A percentile compares a stretch with the other conserved stretches of the same genome.
Evolutionary conservation across 208 protist genomes (phyloP).

Genomic region (Entamoeba moshkovskii): DNA sequence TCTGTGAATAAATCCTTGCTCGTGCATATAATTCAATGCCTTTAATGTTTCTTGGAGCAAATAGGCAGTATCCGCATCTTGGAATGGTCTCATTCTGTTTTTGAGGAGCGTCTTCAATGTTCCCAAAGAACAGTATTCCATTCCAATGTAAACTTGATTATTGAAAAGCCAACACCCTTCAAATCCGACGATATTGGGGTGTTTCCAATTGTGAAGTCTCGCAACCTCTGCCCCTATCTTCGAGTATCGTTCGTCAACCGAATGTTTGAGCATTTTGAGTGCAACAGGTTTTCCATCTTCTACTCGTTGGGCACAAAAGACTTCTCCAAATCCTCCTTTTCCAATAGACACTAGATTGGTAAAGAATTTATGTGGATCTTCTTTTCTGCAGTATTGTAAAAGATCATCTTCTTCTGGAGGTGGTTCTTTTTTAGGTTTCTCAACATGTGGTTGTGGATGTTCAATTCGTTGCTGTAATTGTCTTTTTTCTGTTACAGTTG

Average conservation of each 20-base stretch:
- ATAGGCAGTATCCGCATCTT: not conserved
- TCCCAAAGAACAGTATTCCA: not conserved
- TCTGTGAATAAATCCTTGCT: conserved; percentile 15
- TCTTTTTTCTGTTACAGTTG: not conserved
- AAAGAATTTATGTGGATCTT: not conserved
- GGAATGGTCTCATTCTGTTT: not conserved
- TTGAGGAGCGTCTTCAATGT: not conserved
- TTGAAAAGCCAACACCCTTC: not conserved
- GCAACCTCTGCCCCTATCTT: not conserved
- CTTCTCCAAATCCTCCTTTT: conserved; percentile 1
- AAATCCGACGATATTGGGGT: not conserved
- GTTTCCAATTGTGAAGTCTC: not conserved
- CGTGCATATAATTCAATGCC: not conserved
- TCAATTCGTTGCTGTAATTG: not conserved
- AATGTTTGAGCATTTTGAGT: not conserved
- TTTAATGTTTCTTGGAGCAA: conserved; percentile 12
- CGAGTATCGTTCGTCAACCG: not conserved
- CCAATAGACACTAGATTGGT: not conserved
- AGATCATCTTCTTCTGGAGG: not conserved
- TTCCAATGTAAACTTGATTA: not conserved
- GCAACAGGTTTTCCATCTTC: not conserved
- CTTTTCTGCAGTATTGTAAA: not conserved
- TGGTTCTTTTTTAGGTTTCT: not conserved
- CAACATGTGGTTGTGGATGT: not conserved
- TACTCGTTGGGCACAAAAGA: not conserved